These are phyloP conservation scores for Teunomyces tritomae DNA, from an alignment of 805 yeast species.

Conservation along the genomic window DNA sequence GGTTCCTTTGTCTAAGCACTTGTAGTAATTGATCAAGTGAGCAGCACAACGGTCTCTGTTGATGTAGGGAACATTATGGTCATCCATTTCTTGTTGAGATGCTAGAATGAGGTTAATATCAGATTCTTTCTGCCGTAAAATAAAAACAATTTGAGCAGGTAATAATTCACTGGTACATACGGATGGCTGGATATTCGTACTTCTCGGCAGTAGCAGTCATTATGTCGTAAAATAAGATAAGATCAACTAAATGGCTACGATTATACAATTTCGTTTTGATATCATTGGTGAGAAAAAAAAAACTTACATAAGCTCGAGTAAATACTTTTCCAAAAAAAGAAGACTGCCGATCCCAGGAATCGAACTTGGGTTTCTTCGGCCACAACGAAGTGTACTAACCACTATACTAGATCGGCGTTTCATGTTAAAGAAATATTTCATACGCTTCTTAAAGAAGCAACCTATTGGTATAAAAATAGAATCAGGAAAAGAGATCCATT, in stretches of 20 bases:
- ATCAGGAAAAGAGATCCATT: background rate
- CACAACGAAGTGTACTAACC: conserved; percentile 18
- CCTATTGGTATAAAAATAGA: too few species aligned
- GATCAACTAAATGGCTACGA: background rate
- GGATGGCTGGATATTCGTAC: conserved; percentile 14
- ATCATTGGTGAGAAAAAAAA: conserved; percentile 8
- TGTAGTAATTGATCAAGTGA: conserved; percentile 40
- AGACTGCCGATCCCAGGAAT: conserved; percentile 17
- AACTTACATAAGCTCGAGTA: background rate
- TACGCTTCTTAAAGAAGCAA: too few species aligned
- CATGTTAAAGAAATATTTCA: background rate
- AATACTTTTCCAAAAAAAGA: background rate
- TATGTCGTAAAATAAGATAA: background rate
- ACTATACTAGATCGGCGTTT: conserved; percentile 16
- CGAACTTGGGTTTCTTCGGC: conserved; percentile 18
- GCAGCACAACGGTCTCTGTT: conserved; percentile 46
- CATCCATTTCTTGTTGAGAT: conserved; percentile 36
- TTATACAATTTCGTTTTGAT: conserved; percentile 3
- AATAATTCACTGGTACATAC: conserved; percentile 8
- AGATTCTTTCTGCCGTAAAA: background rate
- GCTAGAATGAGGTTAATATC: conserved; percentile 11
- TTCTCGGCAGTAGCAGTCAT: conserved; percentile 12
- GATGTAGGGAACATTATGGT: conserved; percentile 39
- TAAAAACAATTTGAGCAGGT: background rate
- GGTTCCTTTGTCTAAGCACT: conserved; percentile 44